These are phyloP conservation scores for Usnea hakonensis DNA, from an alignment of 495 filamentous ascomycete species.

Conservation along the genomic window DNA sequence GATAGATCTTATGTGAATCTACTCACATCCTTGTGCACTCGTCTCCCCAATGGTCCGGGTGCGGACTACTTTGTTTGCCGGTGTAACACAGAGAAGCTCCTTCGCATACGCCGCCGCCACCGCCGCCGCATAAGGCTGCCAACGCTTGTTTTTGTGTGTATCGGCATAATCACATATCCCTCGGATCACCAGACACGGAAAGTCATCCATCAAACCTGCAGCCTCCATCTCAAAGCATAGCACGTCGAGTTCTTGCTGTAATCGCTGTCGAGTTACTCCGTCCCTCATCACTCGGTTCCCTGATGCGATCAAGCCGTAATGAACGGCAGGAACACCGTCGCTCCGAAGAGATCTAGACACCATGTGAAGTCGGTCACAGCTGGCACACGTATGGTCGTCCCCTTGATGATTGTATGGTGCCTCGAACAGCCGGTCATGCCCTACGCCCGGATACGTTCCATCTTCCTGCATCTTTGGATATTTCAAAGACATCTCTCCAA, in stretches of 20 bases:
- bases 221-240: constrained; percentile 40
- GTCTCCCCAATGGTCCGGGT: constrained; percentile 4
- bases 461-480: constrained; percentile 20
- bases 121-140: constrained; percentile 34
- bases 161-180: constrained; percentile 34
- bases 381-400: constrained; percentile 13
- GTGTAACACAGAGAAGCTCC: constrained; percentile 19
- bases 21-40: constrained; percentile 4
- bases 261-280: constrained; percentile 26
- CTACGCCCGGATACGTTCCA: constrained; percentile 11
- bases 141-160: constrained; percentile 32
- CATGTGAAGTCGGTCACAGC: constrained; percentile 21
- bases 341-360: constrained; percentile 18
- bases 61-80: neutral
- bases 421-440: constrained; percentile 30
- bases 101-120: constrained; percentile 33
- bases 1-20: constrained; percentile 6
- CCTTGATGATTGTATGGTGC: constrained; percentile 28
- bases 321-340: constrained; percentile 15
- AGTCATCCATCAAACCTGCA: constrained; percentile 34
- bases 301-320: constrained; percentile 34
- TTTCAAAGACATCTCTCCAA: constrained; percentile 23
- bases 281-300: constrained; percentile 33
- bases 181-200: constrained; percentile 17
- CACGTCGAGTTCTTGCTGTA: constrained; percentile 20